Conservation (phyloP, 805 yeast species). For the Starmerella bombicola region DNA sequence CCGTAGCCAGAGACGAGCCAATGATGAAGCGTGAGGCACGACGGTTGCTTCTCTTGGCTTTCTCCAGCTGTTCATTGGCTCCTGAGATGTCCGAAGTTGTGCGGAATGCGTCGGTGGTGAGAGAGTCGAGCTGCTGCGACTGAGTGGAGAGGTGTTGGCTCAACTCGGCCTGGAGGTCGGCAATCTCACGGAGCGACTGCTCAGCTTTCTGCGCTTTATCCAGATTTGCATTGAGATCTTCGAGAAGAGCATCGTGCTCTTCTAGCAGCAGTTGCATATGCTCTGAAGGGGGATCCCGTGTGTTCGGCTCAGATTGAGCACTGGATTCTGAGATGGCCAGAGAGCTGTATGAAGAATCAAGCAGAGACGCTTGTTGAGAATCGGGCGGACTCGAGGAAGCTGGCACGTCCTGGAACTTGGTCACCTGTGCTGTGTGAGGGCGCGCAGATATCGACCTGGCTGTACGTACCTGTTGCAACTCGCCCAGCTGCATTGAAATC, state of each 20-base stretch:
- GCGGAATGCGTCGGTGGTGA: slow-evolving; percentile 56
- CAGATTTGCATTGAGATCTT: slow-evolving; percentile 29
- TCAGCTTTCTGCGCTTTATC: slow-evolving; percentile 32
- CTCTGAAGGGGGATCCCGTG: slow-evolving; percentile 5
- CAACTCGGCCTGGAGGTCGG: slow-evolving; percentile 61
- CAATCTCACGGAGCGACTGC: slow-evolving; percentile 43
- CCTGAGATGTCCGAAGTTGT: slow-evolving; percentile 50
- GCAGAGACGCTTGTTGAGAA: neutral
- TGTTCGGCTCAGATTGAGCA: neutral
- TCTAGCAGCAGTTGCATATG: slow-evolving; percentile 25
- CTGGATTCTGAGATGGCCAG: neutral
- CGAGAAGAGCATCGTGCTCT: slow-evolving; percentile 30
- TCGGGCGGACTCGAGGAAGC: neutral
- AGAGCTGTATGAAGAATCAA: neutral
- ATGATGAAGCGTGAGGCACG: slow-evolving; percentile 47
- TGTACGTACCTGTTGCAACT: slow-evolving; percentile 28
- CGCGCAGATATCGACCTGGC: neutral
- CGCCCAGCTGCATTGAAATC: slow-evolving; percentile 27
- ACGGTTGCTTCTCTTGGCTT: slow-evolving; percentile 57
- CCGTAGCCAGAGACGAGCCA: slow-evolving; percentile 42
- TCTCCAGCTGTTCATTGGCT: slow-evolving; percentile 59
- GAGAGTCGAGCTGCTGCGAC: slow-evolving; percentile 50
- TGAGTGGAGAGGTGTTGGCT: slow-evolving; percentile 62
- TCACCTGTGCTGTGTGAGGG: neutral
- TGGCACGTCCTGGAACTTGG: neutral